Evolutionary conservation across 192 early-diverging fungal genomes (phyloP), one percentile per base, ranked within the genome.

Genomic region (Neocallimastix lanati): DNA sequence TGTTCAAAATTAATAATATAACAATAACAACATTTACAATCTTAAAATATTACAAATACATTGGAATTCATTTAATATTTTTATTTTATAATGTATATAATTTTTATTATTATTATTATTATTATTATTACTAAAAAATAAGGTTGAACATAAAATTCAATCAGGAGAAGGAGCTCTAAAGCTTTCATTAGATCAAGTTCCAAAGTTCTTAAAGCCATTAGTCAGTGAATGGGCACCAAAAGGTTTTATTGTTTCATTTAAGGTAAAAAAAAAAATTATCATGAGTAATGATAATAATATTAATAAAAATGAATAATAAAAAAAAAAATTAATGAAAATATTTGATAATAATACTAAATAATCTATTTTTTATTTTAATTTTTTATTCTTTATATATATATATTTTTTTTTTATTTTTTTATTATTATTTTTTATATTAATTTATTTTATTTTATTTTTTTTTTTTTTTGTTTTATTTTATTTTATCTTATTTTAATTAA

Each of bases 221-320:
- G 96, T 99, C 21, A 93, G 92, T 40, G 90, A 93, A 77, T 99
- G 98, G 98, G 96, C 93, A 0, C 87, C 88, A n/a, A 77, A 84
- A 29, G 93, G 93, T 11, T 94, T 94, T 81, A 94, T 96, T 82
- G 91, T 99, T n/a, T 99, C 98, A 27, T 99, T 99, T 86, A 99
- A 96, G 89, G 92, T 91, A 82, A 81, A 76, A n/a, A n/a, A n/a
- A n/a, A n/a, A n/a, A n/a, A n/a, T n/a, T 82, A n/a, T 21, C 12
- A n/a, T 79, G 4, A 80, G 12, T 29, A 6, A 5, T 7, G 27
- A 30, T 79, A 7, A 29, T 35, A 16, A 58, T n/a, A 77, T 36
- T 78, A 9, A 33, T 11, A 11, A 33, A 6, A 33, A n/a, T n/a
- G n/a, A n/a, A n/a, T n/a, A n/a, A n/a, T n/a, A n/a, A n/a, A n/a